phyloP scores from a whole-genome alignment of 352 stramenopile species.

The Vaucheria bursata region DNA sequence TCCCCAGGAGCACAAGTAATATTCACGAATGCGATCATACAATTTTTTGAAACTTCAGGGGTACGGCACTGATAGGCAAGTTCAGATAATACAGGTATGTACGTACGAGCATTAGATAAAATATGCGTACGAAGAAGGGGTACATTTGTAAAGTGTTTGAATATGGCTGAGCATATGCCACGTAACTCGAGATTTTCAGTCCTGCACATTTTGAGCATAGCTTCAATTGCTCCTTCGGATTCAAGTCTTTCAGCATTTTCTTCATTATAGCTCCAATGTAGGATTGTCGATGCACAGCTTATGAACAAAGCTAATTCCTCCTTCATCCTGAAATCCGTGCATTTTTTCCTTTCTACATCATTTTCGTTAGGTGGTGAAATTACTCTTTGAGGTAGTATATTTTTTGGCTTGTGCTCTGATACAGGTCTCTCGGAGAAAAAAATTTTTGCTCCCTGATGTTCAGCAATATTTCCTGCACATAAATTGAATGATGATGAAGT shows the following conservation, averaged over 20 bases:
- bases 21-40: conserved; percentile 71
- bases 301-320: conserved; percentile 53
- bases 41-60: conserved; percentile 54
- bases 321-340: conserved; percentile 19
- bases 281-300: conserved; percentile 67
- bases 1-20: conserved; percentile 55
- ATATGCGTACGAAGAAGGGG: conserved; percentile 44
- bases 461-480: too few species aligned
- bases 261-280: conserved; percentile 72
- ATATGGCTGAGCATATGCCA: conserved; percentile 60
- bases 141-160: conserved; percentile 60
- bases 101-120: conserved; percentile 38
- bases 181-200: conserved; percentile 54
- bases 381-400: neutral
- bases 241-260: conserved; percentile 70
- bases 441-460: too few species aligned
- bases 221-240: conserved; percentile 69
- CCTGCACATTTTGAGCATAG: conserved; percentile 63
- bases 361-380: conserved; percentile 27
- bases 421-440: neutral
- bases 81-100: conserved; percentile 53
- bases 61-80: conserved; percentile 58
- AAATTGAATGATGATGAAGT: too few species aligned
- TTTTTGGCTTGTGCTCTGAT: neutral
- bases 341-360: conserved; percentile 12